Conservation (phyloP, 1,284 basidiomycete genomes). For the Ustilago loliicola region DNA sequence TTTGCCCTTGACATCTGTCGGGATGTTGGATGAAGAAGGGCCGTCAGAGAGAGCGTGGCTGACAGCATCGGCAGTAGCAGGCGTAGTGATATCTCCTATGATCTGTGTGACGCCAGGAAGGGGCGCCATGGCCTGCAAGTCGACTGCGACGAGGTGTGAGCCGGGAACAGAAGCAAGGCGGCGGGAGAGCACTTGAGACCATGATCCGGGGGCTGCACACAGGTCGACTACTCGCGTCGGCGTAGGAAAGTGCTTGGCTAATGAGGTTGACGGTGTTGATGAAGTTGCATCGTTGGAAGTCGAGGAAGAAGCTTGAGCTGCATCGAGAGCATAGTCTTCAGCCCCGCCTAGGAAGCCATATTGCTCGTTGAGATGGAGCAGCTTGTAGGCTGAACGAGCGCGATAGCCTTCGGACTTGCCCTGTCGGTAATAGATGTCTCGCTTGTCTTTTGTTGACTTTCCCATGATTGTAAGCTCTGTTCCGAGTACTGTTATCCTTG, state of each 20-base stretch:
- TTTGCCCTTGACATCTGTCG: slow-evolving; percentile 18
- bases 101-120: slow-evolving; percentile 74
- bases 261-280: slow-evolving; percentile 1
- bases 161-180: slow-evolving; percentile 61
- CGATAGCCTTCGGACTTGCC: slow-evolving; percentile 73
- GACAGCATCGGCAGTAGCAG: slow-evolving; percentile 73
- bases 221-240: slow-evolving; percentile 73
- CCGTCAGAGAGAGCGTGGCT: slow-evolving; percentile 71
- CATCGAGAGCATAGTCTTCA: slow-evolving; percentile 35
- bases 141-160: slow-evolving; percentile 73
- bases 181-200: slow-evolving; percentile 71
- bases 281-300: neutral
- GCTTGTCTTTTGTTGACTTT: slow-evolving; percentile 72
- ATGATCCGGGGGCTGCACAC: slow-evolving; percentile 75
- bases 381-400: slow-evolving; percentile 75
- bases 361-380: slow-evolving; percentile 73
- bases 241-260: slow-evolving; percentile 16
- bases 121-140: slow-evolving; percentile 76
- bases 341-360: slow-evolving; percentile 73
- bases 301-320: slow-evolving; percentile 11
- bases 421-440: slow-evolving; percentile 75
- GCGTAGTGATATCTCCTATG: slow-evolving; percentile 75
- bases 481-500: too few relatives aligned
- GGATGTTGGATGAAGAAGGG: slow-evolving; percentile 6
- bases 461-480: slow-evolving; percentile 51